Evolutionary conservation across 306 rosid genomes (phyloP).

Genomic region (Amphicarpaea edgeworthii): DNA sequence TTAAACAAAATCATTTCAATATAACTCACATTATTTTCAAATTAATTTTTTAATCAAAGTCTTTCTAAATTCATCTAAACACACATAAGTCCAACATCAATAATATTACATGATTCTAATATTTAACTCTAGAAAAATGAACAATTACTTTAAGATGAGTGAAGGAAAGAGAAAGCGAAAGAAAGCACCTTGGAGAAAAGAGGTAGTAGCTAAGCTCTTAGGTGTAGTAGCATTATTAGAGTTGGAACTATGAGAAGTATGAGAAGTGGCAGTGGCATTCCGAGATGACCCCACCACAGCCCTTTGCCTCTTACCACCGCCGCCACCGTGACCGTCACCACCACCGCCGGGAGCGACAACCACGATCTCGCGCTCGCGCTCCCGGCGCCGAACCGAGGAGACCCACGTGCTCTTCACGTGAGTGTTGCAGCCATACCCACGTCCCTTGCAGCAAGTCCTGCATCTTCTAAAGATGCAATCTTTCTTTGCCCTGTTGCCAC

Average conservation of each 20-base stretch:
- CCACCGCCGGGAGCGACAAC: slow-evolving; percentile 31
- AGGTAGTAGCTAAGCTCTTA: slow-evolving; percentile 55
- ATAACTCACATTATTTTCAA: no score
- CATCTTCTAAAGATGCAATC: slow-evolving; percentile 72
- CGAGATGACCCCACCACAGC: slow-evolving; percentile 49
- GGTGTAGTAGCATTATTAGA: slow-evolving; percentile 63
- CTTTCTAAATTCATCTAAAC: no score
- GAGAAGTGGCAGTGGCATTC: slow-evolving; percentile 59
- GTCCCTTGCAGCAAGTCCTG: slow-evolving; percentile 84
- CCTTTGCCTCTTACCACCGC: slow-evolving; percentile 63
- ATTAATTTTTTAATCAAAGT: no score
- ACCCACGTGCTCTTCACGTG: slow-evolving; percentile 94
- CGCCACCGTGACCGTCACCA: neutral
- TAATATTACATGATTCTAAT: no score
- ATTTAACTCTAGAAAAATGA: no score
- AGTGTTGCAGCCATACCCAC: slow-evolving; percentile 70
- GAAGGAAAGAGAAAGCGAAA: neutral
- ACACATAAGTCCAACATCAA: no score
- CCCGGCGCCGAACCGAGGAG: slow-evolving; percentile 71
- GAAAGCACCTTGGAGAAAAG: slow-evolving; percentile 63
- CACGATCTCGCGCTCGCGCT: slow-evolving; percentile 60
- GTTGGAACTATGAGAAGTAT: slow-evolving; percentile 66
- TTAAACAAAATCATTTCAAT: no score
- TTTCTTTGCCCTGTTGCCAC: slow-evolving; percentile 86
- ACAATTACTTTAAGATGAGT: neutral